Base-by-base conservation (phyloP, 2,329 filamentous ascomycete species). In the Exophiala mesophila region DNA sequence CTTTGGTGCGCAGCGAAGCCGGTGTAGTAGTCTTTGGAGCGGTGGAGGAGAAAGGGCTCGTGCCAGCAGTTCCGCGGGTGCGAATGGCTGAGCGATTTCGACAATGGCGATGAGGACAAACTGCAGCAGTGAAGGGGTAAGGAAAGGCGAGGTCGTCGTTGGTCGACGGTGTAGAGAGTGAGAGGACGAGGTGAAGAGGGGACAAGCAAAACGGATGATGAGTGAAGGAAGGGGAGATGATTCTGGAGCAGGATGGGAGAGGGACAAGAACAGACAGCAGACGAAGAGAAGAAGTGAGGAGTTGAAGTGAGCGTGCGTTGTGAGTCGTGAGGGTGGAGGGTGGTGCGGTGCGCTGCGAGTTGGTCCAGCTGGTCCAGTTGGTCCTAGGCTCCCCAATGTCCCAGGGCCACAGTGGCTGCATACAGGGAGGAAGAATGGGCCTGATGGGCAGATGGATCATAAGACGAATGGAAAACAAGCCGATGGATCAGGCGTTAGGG, bases 61-160 rank as follows among this genome's bases (percentile, higher is more conserved):
- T n/a, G n/a, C n/a, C n/a, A n/a, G n/a, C n/a, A n/a, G n/a, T n/a
- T n/a, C n/a, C n/a, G n/a, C n/a, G n/a, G n/a, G n/a, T n/a, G n/a
- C n/a, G n/a, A n/a, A n/a, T n/a, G n/a, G n/a, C n/a, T n/a, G n/a
- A n/a, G n/a, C n/a, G n/a, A 12, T 12, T 26, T 26, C 23, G 12
- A 26, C 23, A 7, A 7, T 26, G 12, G 23, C 23, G 23, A 26
- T 26, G 6, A 26, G 23, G 23, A 12, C 23, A 12, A 26, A 7
- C 23, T 26, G 23, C 23, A 12, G 23, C 6, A 26, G 23, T n/a
- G 23, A 26, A 7, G 32, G 6, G n/a, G 32, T 34, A 34, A 34
- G 32, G 32, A 34, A 34, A 34, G 32, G 15, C 17, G 32, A 34
- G 32, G 20, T 9, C 32, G 32, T 34, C 32, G 32, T 32, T 17